phyloP scores from a whole-genome alignment of 495 filamentous ascomycete species.

The Sordaria brevicollis region DNA sequence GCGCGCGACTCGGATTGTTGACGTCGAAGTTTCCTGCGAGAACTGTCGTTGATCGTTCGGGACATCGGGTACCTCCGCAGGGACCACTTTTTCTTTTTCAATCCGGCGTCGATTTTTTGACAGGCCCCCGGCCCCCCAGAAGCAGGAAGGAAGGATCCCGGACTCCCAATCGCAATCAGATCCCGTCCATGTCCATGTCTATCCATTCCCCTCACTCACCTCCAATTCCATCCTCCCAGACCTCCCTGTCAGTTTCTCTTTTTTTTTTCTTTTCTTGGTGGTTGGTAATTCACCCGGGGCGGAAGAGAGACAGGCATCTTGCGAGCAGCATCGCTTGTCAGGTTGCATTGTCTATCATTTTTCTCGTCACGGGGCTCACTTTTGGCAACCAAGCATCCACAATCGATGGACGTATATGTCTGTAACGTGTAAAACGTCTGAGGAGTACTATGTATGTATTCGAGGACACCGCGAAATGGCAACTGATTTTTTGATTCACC shows the following conservation, averaged over 20 bases:
- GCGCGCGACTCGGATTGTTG: not conserved
- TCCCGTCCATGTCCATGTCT: too few species aligned
- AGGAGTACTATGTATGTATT: not conserved
- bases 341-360: not conserved
- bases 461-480: not conserved
- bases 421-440: not conserved
- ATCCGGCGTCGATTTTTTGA: not conserved
- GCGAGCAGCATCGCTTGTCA: not conserved
- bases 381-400: conserved; percentile 10
- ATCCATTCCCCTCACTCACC: too few species aligned
- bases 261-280: not conserved
- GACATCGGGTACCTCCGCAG: not conserved
- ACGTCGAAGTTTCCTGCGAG: not conserved
- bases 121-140: too few species aligned
- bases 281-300: not conserved
- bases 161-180: too few species aligned
- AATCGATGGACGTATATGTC: not conserved
- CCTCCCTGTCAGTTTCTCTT: too few species aligned
- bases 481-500: not conserved
- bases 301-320: not conserved
- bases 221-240: too few species aligned
- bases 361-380: not conserved
- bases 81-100: not conserved
- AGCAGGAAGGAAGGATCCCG: too few species aligned
- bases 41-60: not conserved